Evolutionary conservation across 495 filamentous ascomycete species (phyloP).

Genomic region (Xylaria bambusicola): DNA sequence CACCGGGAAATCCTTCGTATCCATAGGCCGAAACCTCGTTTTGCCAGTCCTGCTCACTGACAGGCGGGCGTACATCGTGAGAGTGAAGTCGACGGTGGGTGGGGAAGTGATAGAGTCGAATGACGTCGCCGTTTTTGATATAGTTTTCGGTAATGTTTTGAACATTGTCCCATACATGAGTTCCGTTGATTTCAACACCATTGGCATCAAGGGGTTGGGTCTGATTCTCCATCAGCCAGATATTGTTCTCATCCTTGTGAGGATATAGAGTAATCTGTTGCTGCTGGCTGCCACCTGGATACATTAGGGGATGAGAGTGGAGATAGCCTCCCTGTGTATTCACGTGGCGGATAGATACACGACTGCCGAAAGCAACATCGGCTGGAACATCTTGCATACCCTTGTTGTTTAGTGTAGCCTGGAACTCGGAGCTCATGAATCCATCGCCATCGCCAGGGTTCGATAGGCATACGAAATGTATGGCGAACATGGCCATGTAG

Average conservation of each 20-base stretch:
- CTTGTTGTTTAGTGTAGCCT: constrained; percentile 95
- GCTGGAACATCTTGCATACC: constrained; percentile 92
- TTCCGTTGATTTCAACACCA: constrained; percentile 74
- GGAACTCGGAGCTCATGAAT: constrained; percentile 99
- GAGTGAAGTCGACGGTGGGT: constrained; percentile 92
- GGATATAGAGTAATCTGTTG: constrained; percentile 98
- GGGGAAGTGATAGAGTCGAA: constrained; percentile 79
- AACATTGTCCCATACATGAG: constrained; percentile 78
- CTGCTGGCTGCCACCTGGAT: constrained; percentile 94
- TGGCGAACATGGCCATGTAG: constrained; percentile 93
- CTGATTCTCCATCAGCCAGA: constrained; percentile 91
- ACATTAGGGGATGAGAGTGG: constrained; percentile 96
- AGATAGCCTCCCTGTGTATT: constrained; percentile 98
- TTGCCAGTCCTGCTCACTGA: constrained; percentile 97
- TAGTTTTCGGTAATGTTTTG: constrained; percentile 57
- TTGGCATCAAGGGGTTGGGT: constrained; percentile 82
- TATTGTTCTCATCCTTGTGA: constrained; percentile 98
- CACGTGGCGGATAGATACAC: constrained; percentile 82
- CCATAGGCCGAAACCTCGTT: constrained; percentile 98
- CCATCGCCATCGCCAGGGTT: constrained; percentile 98
- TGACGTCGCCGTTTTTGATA: constrained; percentile 75
- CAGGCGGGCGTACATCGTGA: constrained; percentile 94
- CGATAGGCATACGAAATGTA: constrained; percentile 88
- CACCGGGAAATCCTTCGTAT: constrained; percentile 93
- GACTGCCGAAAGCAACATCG: constrained; percentile 86